Conservation (phyloP, 2,329 filamentous ascomycete genomes). For the Fusarium bactridioides region DNA sequence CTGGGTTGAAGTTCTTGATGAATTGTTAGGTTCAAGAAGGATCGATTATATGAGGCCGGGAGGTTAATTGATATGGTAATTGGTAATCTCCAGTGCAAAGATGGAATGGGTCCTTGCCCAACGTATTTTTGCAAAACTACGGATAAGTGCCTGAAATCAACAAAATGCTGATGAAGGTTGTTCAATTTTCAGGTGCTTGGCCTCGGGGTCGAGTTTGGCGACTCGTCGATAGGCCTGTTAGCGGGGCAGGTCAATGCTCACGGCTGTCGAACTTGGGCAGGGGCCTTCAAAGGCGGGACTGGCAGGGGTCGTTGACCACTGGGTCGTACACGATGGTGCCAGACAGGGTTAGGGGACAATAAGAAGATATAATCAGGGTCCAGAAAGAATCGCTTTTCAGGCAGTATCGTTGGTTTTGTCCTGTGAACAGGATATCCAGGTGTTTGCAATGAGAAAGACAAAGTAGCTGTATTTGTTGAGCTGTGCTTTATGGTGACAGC, state of each 20-base stretch:
- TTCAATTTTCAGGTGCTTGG: constrained; percentile 34
- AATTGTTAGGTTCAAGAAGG: constrained; percentile 5
- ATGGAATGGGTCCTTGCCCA: constrained; percentile 20
- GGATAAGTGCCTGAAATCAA: constrained; percentile 15
- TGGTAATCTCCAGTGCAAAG: constrained; percentile 23
- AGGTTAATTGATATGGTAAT: constrained; percentile 11
- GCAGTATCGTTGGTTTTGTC: not conserved
- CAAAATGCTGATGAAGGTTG: constrained; percentile 18
- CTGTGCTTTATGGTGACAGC: not conserved
- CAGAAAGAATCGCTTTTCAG: constrained; percentile 22
- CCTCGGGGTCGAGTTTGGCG: constrained; percentile 26
- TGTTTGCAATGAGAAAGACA: not conserved
- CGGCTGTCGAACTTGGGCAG: constrained; percentile 36
- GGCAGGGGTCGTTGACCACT: constrained; percentile 31
- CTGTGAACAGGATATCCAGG: not conserved
- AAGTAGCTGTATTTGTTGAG: not conserved
- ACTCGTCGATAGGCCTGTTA: constrained; percentile 34
- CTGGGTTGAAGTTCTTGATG: not conserved
- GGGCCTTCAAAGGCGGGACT: constrained; percentile 25
- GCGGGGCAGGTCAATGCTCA: constrained; percentile 40
- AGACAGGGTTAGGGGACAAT: constrained; percentile 18
- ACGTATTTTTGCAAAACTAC: constrained; percentile 4
- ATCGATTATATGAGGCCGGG: not conserved
- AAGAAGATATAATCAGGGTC: constrained; percentile 31
- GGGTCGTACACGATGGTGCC: constrained; percentile 21